Conservation (phyloP, 108 stramenopile species). For the Skeletonema costatum region DNA sequence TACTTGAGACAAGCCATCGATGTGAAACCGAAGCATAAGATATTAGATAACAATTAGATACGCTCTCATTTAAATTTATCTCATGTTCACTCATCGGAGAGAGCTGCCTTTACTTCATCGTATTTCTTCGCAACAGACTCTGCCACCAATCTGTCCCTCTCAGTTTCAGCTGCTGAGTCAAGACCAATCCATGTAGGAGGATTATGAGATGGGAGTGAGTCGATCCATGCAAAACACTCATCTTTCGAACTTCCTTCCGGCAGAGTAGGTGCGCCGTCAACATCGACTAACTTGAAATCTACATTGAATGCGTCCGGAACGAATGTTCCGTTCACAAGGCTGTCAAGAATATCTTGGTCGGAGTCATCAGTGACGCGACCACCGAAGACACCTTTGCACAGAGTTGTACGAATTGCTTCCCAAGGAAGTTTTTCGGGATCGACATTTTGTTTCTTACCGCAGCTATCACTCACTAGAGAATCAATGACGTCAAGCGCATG, state of each 20-base stretch:
- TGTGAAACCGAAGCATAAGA: slow-evolving; percentile 14
- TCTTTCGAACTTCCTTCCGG: slow-evolving; percentile 78
- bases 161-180: slow-evolving; percentile 67
- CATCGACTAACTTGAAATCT: slow-evolving; percentile 71
- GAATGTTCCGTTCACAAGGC: slow-evolving; percentile 63
- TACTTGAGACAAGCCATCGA: slow-evolving; percentile 48
- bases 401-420: slow-evolving; percentile 84
- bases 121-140: slow-evolving; percentile 63
- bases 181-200: slow-evolving; percentile 89
- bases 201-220: slow-evolving; percentile 63
- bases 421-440: slow-evolving; percentile 87
- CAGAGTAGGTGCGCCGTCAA: slow-evolving; percentile 56
- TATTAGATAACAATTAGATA: background rate
- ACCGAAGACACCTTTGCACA: slow-evolving; percentile 83
- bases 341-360: slow-evolving; percentile 75
- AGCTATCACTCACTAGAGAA: slow-evolving; percentile 61
- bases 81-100: slow-evolving; percentile 31
- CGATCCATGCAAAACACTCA: slow-evolving; percentile 77
- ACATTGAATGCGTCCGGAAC: slow-evolving; percentile 68
- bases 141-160: slow-evolving; percentile 62
- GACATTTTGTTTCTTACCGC: slow-evolving; percentile 49
- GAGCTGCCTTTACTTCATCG: slow-evolving; percentile 28
- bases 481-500: slow-evolving; percentile 94
- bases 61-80: background rate
- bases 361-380: slow-evolving; percentile 66